A percentile compares a stretch with the other conserved stretches of the same genome.
Evolutionary conservation across 305 asterid species (phyloP).

Genomic region (Fraxinus latifolia): DNA sequence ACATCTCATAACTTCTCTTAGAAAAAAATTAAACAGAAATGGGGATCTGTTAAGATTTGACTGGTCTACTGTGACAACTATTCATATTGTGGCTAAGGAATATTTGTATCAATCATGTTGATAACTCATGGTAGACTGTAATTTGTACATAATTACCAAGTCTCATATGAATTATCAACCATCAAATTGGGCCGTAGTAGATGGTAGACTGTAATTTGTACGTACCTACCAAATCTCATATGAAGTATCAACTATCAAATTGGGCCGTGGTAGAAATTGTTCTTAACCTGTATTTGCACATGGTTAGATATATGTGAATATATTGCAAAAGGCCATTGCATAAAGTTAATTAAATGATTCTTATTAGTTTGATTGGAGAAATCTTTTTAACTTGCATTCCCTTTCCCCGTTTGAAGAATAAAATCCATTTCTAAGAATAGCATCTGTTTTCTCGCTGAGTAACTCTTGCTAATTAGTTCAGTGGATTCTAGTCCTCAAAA

Average conservation of each 20-base stretch:
- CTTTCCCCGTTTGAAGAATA: not conserved
- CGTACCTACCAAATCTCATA: not conserved
- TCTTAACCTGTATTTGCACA: not conserved
- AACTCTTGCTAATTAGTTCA: not conserved
- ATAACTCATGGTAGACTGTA: constrained; percentile 3
- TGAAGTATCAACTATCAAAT: not conserved
- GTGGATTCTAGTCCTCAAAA: not conserved
- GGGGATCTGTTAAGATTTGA: not conserved
- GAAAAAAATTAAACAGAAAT: constrained; percentile 9
- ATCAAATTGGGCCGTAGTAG: not conserved
- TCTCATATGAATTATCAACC: not conserved
- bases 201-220: not conserved
- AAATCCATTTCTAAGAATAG: constrained; percentile 1
- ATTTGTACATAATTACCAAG: not conserved
- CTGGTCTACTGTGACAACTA: constrained; percentile 2
- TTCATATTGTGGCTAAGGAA: constrained; percentile 1
- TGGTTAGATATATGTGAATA: not conserved
- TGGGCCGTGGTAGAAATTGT: not conserved
- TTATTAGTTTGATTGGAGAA: not conserved
- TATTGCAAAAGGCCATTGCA: not conserved
- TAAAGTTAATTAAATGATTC: not conserved
- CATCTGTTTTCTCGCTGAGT: not conserved
- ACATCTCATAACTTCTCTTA: constrained; percentile 18
- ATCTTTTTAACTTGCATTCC: constrained; percentile 3
- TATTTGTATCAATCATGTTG: not conserved